Evolutionary conservation across 768 basidiomycete genomes (phyloP), one percentile per base, ranked within the genome.

Genomic region (Lactifluus pinguis): DNA sequence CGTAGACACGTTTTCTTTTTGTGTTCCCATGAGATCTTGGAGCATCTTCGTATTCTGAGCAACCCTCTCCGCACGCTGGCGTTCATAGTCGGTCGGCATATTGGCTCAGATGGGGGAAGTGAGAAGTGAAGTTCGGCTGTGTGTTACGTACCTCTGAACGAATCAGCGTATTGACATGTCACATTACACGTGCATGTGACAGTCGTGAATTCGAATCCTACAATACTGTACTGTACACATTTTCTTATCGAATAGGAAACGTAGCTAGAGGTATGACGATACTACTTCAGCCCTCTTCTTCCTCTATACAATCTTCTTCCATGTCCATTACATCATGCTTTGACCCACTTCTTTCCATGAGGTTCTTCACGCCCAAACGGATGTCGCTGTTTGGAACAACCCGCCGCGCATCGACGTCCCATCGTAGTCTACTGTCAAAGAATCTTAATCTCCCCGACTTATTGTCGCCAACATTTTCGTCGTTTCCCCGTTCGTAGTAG

Each of bases 401-500:
- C 49, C 36, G 60, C 44, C 63, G 59, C 25, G 59, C 63, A 45
- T 66, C 65, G 39, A 55, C n/a, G 36, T 66, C 63, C 65, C 65
- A 66, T 29, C 25, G 51, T 21, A 66, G 55, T 49, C 54, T 57
- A 53, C 65, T 66, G 4, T 65, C 63, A 34, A 66, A 66, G 44
- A 61, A 65, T 14, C 42, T 60, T 52, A 53, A 49, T 25, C 47
- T 56, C 25, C 53, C 53, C 7, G 39, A 39, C 25, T 29, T 53
- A 36, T 30, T 55, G 29, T 15, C 52, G 68, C 72, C 57, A 73
- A 68, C 15, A 62, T 59, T 30, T 70, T 66, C 50, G 66, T 63
- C 54, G 13, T 69, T 71, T n/a, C 73, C 73, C 57, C 64, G 64
- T 11, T 74, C 76, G 49, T 73, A 77, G 61, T 79, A 76, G 34